These are phyloP conservation scores for Flaveria bidentis DNA, from an alignment of 129 eudicot genomes.

Conservation along the genomic window DNA sequence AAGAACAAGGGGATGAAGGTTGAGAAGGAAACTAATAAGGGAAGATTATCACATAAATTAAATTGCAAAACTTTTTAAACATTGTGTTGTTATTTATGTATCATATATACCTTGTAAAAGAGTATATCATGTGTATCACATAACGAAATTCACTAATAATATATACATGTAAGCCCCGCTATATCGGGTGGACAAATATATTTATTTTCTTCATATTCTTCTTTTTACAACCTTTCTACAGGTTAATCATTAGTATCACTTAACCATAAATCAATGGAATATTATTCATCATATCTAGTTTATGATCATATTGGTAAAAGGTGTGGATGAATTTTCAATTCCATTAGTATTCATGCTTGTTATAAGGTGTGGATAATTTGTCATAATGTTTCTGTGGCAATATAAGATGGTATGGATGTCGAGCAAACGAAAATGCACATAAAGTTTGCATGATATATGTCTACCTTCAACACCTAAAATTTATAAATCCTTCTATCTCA, in stretches of 20 bases:
- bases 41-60: conserved; percentile 26
- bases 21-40: conserved; percentile 38
- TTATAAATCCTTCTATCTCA: no score
- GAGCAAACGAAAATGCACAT: no score
- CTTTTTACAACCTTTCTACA: no score
- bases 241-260: no score
- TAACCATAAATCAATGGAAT: no score
- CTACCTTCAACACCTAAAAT: no score
- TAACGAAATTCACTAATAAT: neutral
- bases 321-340: neutral
- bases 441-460: no score
- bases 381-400: neutral
- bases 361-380: neutral
- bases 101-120: neutral
- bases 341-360: neutral
- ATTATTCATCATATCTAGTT: no score
- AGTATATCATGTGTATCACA: neutral
- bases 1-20: conserved; percentile 29
- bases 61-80: conserved; percentile 28
- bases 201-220: no score
- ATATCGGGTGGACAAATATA: neutral
- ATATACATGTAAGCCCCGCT: neutral
- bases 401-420: neutral
- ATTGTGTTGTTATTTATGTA: neutral
- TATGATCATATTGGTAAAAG: no score